Conservation (phyloP, 352 stramenopile species). For the Pythium brachiatum region DNA sequence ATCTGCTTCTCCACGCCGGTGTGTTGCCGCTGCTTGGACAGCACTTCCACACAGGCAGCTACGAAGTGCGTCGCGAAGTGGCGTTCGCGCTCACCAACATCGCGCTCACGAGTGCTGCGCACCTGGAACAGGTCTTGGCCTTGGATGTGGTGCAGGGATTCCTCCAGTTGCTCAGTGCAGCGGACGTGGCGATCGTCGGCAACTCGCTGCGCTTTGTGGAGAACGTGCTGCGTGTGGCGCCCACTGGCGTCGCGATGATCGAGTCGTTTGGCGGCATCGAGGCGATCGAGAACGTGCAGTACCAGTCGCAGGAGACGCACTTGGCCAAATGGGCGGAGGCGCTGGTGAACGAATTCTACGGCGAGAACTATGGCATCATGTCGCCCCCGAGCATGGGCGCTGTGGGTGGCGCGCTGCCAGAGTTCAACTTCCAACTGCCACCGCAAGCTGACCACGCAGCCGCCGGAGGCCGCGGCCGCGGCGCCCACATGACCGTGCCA, state of each 20-base stretch:
- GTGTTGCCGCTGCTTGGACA: conserved; percentile 54
- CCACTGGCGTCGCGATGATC: conserved; percentile 55
- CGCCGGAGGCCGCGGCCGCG: conserved; percentile 47
- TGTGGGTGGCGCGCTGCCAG: conserved; percentile 20
- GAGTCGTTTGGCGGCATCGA: conserved; percentile 72
- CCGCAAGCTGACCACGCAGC: conserved; percentile 5
- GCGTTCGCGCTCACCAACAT: conserved; percentile 75
- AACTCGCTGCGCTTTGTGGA: conserved; percentile 80
- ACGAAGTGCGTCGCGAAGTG: conserved; percentile 69
- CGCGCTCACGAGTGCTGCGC: conserved; percentile 48
- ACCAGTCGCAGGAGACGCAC: conserved; percentile 56
- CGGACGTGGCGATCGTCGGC: conserved; percentile 67
- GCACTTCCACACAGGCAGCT: conserved; percentile 61
- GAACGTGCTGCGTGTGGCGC: conserved; percentile 61
- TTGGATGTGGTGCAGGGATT: conserved; percentile 59
- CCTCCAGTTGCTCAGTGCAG: conserved; percentile 49
- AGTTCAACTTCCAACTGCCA: conserved; percentile 26
- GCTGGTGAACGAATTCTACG: conserved; percentile 84
- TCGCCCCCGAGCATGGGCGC: conserved; percentile 44
- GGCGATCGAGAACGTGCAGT: conserved; percentile 75
- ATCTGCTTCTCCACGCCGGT: conserved; percentile 46
- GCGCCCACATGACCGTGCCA: conserved; percentile 64
- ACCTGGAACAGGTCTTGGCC: conserved; percentile 53
- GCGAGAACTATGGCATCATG: conserved; percentile 76
- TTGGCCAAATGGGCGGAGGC: conserved; percentile 60